Conservation (phyloP, 1,284 basidiomycete species). For the Leccinum huronense region DNA sequence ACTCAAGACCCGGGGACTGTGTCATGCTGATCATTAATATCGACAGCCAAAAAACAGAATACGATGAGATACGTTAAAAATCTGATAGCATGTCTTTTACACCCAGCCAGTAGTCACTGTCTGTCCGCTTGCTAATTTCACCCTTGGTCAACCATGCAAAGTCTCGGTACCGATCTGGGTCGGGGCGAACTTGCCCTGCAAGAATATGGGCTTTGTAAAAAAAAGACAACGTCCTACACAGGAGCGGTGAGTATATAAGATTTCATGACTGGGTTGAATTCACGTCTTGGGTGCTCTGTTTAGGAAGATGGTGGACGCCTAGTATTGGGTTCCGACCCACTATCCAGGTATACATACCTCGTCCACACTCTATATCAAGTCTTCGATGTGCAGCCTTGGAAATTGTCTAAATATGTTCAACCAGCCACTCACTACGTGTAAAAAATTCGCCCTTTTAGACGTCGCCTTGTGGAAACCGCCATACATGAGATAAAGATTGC, state of each 20-base stretch:
- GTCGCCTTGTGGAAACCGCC: slow-evolving; percentile 80
- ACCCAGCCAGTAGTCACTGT: slow-evolving; percentile 68
- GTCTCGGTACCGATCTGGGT: slow-evolving; percentile 55
- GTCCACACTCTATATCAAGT: slow-evolving; percentile 65
- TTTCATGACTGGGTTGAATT: slow-evolving; percentile 5
- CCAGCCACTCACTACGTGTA: slow-evolving; percentile 59
- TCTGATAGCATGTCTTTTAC: slow-evolving; percentile 81
- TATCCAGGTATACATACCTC: slow-evolving; percentile 79
- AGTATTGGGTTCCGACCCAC: slow-evolving; percentile 68
- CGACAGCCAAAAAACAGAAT: slow-evolving; percentile 1
- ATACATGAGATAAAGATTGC: slow-evolving; percentile 82
- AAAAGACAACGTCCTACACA: slow-evolving; percentile 53
- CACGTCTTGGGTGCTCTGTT: slow-evolving; percentile 38
- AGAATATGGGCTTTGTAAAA: slow-evolving; percentile 85
- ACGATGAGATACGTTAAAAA: slow-evolving; percentile 26
- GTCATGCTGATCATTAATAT: not conserved
- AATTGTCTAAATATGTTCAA: slow-evolving; percentile 5
- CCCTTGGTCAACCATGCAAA: slow-evolving; percentile 92
- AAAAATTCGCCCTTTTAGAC: slow-evolving; percentile 62
- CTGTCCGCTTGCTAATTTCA: slow-evolving; percentile 70
- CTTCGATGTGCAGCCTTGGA: slow-evolving; percentile 67
- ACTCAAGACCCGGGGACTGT: not conserved
- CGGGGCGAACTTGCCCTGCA: slow-evolving; percentile 67
- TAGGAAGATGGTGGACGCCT: slow-evolving; percentile 58
- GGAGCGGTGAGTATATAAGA: slow-evolving; percentile 2